Evolutionary conservation across 2,329 filamentous ascomycete species (phyloP), one percentile per base, ranked within the genome.

Genomic region (Magnaporthales sp.): DNA sequence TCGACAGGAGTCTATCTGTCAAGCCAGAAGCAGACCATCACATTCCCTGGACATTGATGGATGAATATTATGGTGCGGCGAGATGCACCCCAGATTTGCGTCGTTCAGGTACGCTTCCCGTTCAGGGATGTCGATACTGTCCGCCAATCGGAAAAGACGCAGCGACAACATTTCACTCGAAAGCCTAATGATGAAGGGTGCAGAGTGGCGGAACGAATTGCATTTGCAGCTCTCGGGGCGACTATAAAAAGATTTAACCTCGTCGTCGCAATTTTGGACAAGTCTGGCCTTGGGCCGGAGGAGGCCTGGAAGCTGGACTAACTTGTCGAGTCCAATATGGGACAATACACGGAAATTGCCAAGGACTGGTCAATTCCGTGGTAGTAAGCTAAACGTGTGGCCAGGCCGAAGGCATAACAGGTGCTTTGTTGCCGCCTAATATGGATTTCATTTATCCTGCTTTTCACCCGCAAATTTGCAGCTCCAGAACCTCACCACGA

Each of bases 381-480:
- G 22, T 58, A 27, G 22, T 58, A 58, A 58, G 54, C 19, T 8
- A 51, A 51, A n/a, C 38, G 38, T 51, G 38, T 51, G 19, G 63
- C 51, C 13, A 61, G 64, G 30, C n/a, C 64, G 32, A 56, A 70
- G 70, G 26, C 64, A 65, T 65, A 65, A 60, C 22, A 65, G 51
- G 51, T 65, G 54, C 51, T 31, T 56, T 71, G 69, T 70, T 72
- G 69, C 74, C 68, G 70, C 69, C 67, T 76, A 80, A 80, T 80
- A 76, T 80, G 71, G 72, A 68, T 75, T 79, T 79, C 77, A 80
- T 80, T 76, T 80, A 79, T 76, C 72, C 74, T 69, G 62, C 71
- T 74, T 76, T 80, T 80, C 77, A 79, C 71, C 77, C 79, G 78
- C 71, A 78, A 78, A 78, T 78, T 79, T 74, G 72, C 68, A 68